Conservation (phyloP, 306 rosid genomes). For the apple (Malus domestica) region DNA sequence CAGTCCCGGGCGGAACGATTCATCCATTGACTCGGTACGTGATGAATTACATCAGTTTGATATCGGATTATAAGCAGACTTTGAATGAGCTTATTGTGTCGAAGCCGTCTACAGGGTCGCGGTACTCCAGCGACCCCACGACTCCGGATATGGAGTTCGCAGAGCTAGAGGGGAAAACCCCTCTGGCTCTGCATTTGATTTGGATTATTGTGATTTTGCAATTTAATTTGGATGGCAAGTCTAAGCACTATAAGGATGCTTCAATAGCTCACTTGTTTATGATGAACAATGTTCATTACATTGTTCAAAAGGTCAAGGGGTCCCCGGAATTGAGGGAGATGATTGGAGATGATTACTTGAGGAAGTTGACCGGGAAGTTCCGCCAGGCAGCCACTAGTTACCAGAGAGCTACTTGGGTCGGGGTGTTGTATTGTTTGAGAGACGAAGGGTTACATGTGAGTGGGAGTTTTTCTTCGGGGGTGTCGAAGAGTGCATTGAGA, state of each 20-base stretch:
- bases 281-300: slow-evolving; percentile 98
- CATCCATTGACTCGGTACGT: slow-evolving; percentile 97
- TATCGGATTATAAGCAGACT: slow-evolving; percentile 79
- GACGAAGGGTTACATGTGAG: slow-evolving; percentile 89
- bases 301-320: slow-evolving; percentile 86
- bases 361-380: slow-evolving; percentile 68
- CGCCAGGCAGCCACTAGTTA: slow-evolving; percentile 87
- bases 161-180: slow-evolving; percentile 72
- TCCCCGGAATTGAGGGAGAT: slow-evolving; percentile 83
- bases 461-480: slow-evolving; percentile 87
- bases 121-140: slow-evolving; percentile 69
- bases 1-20: slow-evolving; percentile 95
- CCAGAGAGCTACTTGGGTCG: slow-evolving; percentile 95
- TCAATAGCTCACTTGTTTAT: slow-evolving; percentile 71
- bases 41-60: slow-evolving; percentile 89
- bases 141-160: slow-evolving; percentile 87
- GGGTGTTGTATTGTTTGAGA: slow-evolving; percentile 75
- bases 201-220: slow-evolving; percentile 93
- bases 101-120: slow-evolving; percentile 75
- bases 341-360: slow-evolving; percentile 86
- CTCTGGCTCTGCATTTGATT: slow-evolving; percentile 86
- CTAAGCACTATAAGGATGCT: slow-evolving; percentile 78
- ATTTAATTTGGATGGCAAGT: slow-evolving; percentile 85
- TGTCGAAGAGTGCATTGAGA: slow-evolving; percentile 82
- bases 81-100: slow-evolving; percentile 84